Evolutionary conservation across 768 basidiomycete species (phyloP), one percentile per base, ranked within the genome.

Genomic region (Coprinellus micaceus): DNA sequence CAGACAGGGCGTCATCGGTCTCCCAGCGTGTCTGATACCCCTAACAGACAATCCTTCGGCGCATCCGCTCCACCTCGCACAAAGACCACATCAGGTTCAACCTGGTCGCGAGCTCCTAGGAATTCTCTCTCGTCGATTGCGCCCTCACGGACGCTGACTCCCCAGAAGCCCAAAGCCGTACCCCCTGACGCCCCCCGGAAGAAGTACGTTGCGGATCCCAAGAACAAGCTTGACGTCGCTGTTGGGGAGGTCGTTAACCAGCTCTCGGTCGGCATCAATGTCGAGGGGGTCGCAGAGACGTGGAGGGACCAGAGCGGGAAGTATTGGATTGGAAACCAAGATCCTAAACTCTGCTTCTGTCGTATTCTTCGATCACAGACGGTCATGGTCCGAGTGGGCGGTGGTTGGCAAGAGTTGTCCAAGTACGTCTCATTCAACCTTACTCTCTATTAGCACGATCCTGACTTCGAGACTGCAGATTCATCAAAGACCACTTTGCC

Each of bases 351-450:
- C 29, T 95, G 92, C 69, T 96, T 94, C 69, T 94, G 93, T 69
- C 82, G 94, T 25, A 96, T 96, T 45, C 73, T 96, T 25, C 85
- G 93, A 11, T 93, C 89, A 1, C 89, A 93, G 64, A 94, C 90
- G 0, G 94, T 96, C 60, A 97, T 97, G 94, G 94, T 98, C 43
- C 83, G 94, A 57, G 92, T 97, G 13, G 94, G 94, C 25, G 95
- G 95, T 33, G 95, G 95, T 17, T 98, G 94, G 94, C 76, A 83
- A 54, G 94, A 96, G 69, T 72, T 98, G 52, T 92, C 91, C 19
- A 93, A 86, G 94, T 95, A 68, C 45, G 86, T 77, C 24, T 53
- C 33, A 10, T 36, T 25, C 37, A 24, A 45, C 11, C 12, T 9
- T 43, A 43, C 40, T 19, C 7, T 21, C 48, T 47, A 30, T 46